Conservation (phyloP, 2,329 filamentous ascomycete species). For the Fusarium nisikadoi region DNA sequence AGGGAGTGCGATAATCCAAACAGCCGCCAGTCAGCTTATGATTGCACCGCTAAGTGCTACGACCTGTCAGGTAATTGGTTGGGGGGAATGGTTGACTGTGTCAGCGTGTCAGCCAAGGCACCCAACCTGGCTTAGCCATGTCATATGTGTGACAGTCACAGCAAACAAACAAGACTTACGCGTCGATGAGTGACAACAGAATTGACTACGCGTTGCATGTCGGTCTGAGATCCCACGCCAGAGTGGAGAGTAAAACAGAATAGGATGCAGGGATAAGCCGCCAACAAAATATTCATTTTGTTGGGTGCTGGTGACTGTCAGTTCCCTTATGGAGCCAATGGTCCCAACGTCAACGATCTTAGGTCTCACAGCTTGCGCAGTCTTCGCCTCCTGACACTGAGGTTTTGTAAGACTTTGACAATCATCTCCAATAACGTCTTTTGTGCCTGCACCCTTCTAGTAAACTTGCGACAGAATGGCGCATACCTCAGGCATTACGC, state of each 20-base stretch:
- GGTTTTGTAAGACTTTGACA: too few species aligned
- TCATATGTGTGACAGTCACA: neutral
- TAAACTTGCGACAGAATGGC: neutral
- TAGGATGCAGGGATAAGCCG: neutral
- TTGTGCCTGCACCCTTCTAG: neutral
- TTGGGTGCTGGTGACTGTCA: neutral
- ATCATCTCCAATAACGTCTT: neutral
- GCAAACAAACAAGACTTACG: neutral
- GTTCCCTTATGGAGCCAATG: neutral
- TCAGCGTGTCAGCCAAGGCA: neutral
- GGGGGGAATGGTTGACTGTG: neutral
- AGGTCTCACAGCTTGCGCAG: neutral
- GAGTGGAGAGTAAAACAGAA: neutral
- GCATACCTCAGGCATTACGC: conserved; percentile 53
- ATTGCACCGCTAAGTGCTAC: neutral
- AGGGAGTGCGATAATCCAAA: neutral
- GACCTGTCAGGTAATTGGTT: neutral
- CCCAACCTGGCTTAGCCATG: neutral
- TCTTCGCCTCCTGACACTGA: too few species aligned
- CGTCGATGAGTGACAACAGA: neutral
- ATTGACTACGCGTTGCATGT: neutral
- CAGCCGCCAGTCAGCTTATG: conserved; percentile 14
- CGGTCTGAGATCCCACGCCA: neutral
- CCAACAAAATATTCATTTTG: neutral
- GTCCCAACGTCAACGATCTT: neutral